A percentile compares a stretch with the other conserved stretches of the same genome.
These are phyloP conservation scores for Pythium folliculosum DNA, from an alignment of 352 stramenopile genomes.

Conservation along the genomic window DNA sequence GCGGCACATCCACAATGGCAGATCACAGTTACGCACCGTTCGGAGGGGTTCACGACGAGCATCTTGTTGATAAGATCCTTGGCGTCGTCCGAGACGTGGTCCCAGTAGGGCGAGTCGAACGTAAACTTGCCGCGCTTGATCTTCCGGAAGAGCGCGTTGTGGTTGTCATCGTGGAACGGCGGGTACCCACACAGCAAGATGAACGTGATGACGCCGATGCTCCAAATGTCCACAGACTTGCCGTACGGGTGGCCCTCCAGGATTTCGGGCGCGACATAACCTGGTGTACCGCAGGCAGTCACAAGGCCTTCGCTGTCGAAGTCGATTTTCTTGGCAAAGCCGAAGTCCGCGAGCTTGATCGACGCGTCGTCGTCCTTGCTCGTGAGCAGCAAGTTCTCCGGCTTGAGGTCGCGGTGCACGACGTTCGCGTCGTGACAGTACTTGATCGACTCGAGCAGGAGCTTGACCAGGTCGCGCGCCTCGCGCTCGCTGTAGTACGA, in stretches of 20 bases:
- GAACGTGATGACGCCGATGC: constrained; percentile 90
- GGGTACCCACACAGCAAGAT: constrained; percentile 86
- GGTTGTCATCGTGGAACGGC: constrained; percentile 92
- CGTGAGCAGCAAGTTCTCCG: constrained; percentile 96
- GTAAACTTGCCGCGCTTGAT: constrained; percentile 94
- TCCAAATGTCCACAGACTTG: constrained; percentile 88
- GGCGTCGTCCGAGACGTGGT: constrained; percentile 90
- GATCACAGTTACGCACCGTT: constrained; percentile 52
- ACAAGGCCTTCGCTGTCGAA: constrained; percentile 70
- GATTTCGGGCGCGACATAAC: constrained; percentile 86
- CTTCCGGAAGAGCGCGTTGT: constrained; percentile 93
- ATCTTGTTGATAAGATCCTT: constrained; percentile 95
- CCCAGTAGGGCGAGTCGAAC: constrained; percentile 96
- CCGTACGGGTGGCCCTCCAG: constrained; percentile 76
- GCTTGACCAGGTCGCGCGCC: constrained; percentile 81
- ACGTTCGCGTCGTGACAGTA: constrained; percentile 91
- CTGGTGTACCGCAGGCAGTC: constrained; percentile 80
- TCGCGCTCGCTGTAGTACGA: constrained; percentile 91
- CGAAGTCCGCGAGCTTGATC: constrained; percentile 87
- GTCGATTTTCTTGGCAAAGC: constrained; percentile 82
- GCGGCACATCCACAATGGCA: not conserved
- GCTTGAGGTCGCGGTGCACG: constrained; percentile 98
- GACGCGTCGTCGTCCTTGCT: constrained; percentile 85
- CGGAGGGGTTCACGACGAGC: constrained; percentile 88
- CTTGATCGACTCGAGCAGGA: constrained; percentile 86